Evolutionary conservation across 2,329 filamentous ascomycete species (phyloP).

Genomic region (Coniochaeta prunicola): DNA sequence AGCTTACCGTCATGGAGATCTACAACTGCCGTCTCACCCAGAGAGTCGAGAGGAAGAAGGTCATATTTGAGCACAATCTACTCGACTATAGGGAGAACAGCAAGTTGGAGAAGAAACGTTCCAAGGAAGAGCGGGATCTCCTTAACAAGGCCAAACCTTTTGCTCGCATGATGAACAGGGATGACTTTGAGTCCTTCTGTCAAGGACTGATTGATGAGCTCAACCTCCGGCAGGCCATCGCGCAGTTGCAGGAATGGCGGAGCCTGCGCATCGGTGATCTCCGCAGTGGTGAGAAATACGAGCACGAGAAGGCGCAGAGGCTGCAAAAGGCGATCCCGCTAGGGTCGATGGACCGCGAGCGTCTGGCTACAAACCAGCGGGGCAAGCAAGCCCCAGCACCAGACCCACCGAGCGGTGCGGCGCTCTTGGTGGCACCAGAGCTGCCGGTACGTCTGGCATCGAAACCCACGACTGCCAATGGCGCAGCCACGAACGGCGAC

Average conservation of each 20-base stretch:
- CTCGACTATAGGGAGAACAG: constrained; percentile 91
- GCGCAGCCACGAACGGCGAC: constrained; percentile 30
- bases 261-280: constrained; percentile 77
- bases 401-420: constrained; percentile 68
- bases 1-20: constrained; percentile 96
- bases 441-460: constrained; percentile 53
- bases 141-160: constrained; percentile 94
- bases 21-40: constrained; percentile 91
- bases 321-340: constrained; percentile 64
- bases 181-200: constrained; percentile 81
- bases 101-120: constrained; percentile 85
- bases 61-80: constrained; percentile 91
- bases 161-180: constrained; percentile 90
- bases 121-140: constrained; percentile 88
- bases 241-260: constrained; percentile 91
- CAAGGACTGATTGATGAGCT: constrained; percentile 85
- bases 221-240: constrained; percentile 82
- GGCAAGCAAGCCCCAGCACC: constrained; percentile 57
- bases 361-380: constrained; percentile 64
- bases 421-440: constrained; percentile 71
- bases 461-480: constrained; percentile 19
- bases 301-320: constrained; percentile 74
- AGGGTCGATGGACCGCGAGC: constrained; percentile 76
- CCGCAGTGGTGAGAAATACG: constrained; percentile 83
- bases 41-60: constrained; percentile 88